Evolutionary conservation across 2,329 filamentous ascomycete species (phyloP), one percentile per base, ranked within the genome.

Genomic region (Paraconiothyrium brasiliense): DNA sequence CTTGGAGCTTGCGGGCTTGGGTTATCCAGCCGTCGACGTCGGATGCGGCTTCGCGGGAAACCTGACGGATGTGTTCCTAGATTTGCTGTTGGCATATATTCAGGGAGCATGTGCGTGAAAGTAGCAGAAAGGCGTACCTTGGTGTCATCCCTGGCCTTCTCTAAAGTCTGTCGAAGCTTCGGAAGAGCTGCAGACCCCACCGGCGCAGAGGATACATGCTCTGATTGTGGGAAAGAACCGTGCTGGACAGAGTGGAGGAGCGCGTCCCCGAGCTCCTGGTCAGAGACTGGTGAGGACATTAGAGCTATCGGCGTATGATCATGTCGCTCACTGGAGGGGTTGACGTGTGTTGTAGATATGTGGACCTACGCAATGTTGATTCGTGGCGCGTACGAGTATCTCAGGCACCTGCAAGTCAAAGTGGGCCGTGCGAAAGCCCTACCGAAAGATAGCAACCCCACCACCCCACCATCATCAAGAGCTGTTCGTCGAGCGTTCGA

Each of bases 11-110:
- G 78, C 92, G 92, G 51, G 94, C 93, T 77, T 95, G 92, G 55
- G 85, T 82, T 59, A 96, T 92, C 94, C 94, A 98, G 55, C 89
- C 87, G 73, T 93, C 91, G 54, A 97, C 90, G 71, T 96, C 91
- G 43, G 89, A 87, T 59, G 90, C 91, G 20, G 89, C 91, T 67
- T 93, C 89, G 73, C 89, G 87, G 78, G 94, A 96, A 64, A 95
- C 87, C 24, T 83, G 78, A 66, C 89, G 90, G 61, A 98, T 90
- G 70, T 96, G 89, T 62, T 85, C 80, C 89, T 57, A 57, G 48
- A 10, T 32, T 55, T 11, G 49, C 9, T 22, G 20, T 69, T 43
- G 69, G 62, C 58, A 24, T 49, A 37, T 22, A 6, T 43, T 4
- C 10, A 22, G 16, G 16, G 5, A 39, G 6, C 1, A 39, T 20